These are phyloP conservation scores for Lathyrus sativus DNA, from an alignment of 306 rosid genomes.

Conservation along the genomic window DNA sequence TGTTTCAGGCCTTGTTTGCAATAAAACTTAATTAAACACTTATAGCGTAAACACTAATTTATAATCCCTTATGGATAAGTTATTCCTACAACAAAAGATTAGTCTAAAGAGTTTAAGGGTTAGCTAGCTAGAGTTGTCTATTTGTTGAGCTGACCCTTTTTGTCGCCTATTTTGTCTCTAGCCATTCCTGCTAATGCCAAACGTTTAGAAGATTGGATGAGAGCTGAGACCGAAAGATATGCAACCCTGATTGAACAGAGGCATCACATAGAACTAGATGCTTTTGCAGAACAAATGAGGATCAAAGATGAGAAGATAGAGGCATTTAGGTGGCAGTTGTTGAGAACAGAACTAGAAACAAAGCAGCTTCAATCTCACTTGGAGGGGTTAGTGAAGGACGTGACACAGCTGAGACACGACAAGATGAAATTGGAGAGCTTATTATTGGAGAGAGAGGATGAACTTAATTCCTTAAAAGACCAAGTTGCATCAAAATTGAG, in stretches of 20 bases:
- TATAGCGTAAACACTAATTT: background rate
- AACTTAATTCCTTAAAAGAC: slow-evolving; percentile 59
- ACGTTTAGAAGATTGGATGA: slow-evolving; percentile 76
- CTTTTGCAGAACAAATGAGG: slow-evolving; percentile 87
- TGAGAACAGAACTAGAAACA: slow-evolving; percentile 78
- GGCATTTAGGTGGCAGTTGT: slow-evolving; percentile 74
- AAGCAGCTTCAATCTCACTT: slow-evolving; percentile 77
- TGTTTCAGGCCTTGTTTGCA: background rate
- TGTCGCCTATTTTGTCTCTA: slow-evolving; percentile 30
- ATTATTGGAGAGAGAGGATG: slow-evolving; percentile 62
- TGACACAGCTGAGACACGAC: slow-evolving; percentile 70
- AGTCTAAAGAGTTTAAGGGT: slow-evolving; percentile 5
- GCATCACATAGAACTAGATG: slow-evolving; percentile 86
- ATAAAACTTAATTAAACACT: background rate
- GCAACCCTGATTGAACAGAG: slow-evolving; percentile 70
- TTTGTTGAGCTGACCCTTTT: slow-evolving; percentile 21
- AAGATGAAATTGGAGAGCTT: slow-evolving; percentile 69
- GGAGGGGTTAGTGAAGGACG: slow-evolving; percentile 67
- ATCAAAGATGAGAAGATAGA: slow-evolving; percentile 87
- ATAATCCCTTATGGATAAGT: background rate
- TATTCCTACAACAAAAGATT: background rate
- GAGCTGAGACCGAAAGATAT: slow-evolving; percentile 83
- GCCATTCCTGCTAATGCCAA: slow-evolving; percentile 63
- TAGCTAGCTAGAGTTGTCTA: slow-evolving; percentile 7
- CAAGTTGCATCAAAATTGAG: slow-evolving; percentile 60